Evolutionary conservation across 1,139 yeast species (phyloP), one percentile per base, ranked within the genome.

Genomic region (Entelexis sorbosivorans): DNA sequence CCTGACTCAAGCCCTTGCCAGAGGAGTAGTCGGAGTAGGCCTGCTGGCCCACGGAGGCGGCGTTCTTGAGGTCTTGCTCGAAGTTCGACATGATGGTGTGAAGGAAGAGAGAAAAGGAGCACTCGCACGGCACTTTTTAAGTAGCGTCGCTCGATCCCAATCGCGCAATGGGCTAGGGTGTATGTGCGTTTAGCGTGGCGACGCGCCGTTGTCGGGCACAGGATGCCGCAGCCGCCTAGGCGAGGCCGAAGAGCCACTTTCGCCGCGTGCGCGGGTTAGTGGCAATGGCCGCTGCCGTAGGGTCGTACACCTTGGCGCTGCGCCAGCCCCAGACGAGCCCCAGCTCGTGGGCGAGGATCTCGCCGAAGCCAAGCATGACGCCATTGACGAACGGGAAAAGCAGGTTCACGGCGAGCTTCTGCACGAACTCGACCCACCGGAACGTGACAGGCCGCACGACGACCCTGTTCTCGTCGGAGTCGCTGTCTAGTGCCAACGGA

Each of bases 341-440:
- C 46, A 89, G 70, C 64, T 91, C 97, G 64, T 89, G 96, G 16
- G 97, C 98, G 58, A 86, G 72, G 24, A 91, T 82, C 69, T 91
- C 98, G 1, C 98, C 98, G 66, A 89, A 87, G 0, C 98, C 98
- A 55, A 91, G 75, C 95, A 89, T 89, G 70, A 91, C 73, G 11
- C 98, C 98, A 64, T 91, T 91, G 57, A 91, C 72, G 62, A 91
- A 88, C 2, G 98, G 98, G 48, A 91, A 70, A 5, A 88, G 66
- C 60, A 89, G 68, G 61, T 91, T 89, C 58, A 91, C 80, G 3
- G 51, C 38, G n/a, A 51, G 44, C 19, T 34, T 20, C 40, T 49
- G 44, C 88, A 49, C 20, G n/a, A 51, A 14, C 28, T 47, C 51
- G 20, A 39, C 16, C 55, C 54, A 52, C 33, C 33, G 28, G n/a